Evolutionary conservation across 75 land plant genomes (phyloP).

Genomic region (Chamaecyparis obtusa): DNA sequence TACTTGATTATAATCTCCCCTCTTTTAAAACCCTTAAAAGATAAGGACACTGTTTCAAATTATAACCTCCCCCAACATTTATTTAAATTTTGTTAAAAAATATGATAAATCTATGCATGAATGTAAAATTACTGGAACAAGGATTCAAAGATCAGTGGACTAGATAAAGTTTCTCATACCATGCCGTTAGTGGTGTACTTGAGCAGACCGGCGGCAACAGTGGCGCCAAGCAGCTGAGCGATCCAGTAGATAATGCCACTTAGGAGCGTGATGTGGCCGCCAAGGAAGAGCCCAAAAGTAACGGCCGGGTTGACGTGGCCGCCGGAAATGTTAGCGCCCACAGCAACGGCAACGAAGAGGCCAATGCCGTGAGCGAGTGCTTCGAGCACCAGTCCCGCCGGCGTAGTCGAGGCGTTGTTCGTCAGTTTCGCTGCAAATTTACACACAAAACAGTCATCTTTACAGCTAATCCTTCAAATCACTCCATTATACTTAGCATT

Average conservation of each 20-base stretch:
- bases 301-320: constrained; percentile 96
- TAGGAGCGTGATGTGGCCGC: constrained; percentile 73
- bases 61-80: too few species aligned
- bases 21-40: too few species aligned
- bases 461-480: neutral
- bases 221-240: constrained; percentile 82
- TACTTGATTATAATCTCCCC: too few species aligned
- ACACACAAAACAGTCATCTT: neutral
- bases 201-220: constrained; percentile 58
- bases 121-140: too few species aligned
- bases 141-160: too few species aligned
- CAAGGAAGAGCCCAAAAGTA: constrained; percentile 74
- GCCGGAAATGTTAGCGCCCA: constrained; percentile 78
- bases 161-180: constrained; percentile 17
- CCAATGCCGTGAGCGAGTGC: constrained; percentile 74
- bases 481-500: neutral
- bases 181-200: constrained; percentile 51
- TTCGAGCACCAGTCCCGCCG: constrained; percentile 48
- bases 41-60: too few species aligned
- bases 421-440: constrained; percentile 39
- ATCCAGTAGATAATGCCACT: constrained; percentile 72
- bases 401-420: constrained; percentile 32
- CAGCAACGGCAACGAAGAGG: constrained; percentile 66
- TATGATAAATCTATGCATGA: too few species aligned
- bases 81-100: too few species aligned